Evolutionary conservation across 352 stramenopile species (phyloP).

Genomic region (Pythium biforme): DNA sequence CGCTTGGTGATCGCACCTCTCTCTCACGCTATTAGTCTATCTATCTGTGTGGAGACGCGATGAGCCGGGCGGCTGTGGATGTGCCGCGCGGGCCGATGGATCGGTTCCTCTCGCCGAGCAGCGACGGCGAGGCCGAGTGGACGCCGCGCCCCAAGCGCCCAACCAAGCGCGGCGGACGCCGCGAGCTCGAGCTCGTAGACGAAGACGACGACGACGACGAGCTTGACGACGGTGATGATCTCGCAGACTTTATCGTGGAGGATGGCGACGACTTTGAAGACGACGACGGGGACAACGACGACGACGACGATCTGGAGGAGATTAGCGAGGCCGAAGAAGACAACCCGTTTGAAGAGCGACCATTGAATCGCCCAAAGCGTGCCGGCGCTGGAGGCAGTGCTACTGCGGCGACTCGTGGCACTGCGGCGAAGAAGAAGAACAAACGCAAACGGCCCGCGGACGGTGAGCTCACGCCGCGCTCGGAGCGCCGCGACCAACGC

Average conservation of each 20-base stretch:
- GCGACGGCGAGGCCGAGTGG: conserved; percentile 44
- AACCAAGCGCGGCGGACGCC: background rate
- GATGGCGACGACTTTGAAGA: conserved; percentile 25
- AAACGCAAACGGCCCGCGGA: conserved; percentile 16
- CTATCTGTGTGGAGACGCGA: background rate
- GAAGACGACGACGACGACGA: conserved; percentile 20
- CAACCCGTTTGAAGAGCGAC: conserved; percentile 6
- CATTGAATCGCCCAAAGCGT: conserved; percentile 14
- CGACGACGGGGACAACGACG: conserved; percentile 27
- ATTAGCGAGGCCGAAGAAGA: conserved; percentile 22
- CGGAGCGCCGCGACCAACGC: conserved; percentile 21
- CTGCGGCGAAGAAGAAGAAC: background rate
- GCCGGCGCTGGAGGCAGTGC: background rate
- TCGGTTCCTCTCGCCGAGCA: background rate
- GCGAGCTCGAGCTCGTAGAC: background rate
- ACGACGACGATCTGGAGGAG: conserved; percentile 20
- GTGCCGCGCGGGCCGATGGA: background rate
- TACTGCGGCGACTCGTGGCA: background rate
- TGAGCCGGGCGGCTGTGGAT: background rate
- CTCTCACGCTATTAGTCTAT: background rate
- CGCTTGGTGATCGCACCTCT: no score
- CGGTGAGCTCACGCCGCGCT: conserved; percentile 11
- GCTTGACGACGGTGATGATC: conserved; percentile 17
- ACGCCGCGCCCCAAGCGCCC: conserved; percentile 6
- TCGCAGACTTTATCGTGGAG: conserved; percentile 18